These are phyloP conservation scores for Huntiella moniliformis DNA, from an alignment of 2,329 filamentous ascomycete species.

Conservation along the genomic window DNA sequence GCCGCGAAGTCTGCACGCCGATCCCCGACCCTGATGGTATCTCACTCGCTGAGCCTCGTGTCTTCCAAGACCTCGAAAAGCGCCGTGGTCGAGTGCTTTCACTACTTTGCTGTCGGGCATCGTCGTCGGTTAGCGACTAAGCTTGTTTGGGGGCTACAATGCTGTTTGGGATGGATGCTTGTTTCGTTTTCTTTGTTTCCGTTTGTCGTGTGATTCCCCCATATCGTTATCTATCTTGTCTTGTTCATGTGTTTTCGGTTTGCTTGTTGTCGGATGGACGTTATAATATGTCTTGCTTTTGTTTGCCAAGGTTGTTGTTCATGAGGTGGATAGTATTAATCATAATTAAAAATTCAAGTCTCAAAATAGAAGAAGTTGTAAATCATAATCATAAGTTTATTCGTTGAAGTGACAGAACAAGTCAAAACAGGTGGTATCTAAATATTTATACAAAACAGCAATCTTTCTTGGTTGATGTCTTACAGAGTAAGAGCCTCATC, in stretches of 20 bases:
- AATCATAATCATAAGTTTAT: too few relatives aligned
- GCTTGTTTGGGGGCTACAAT: not conserved
- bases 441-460: conserved; percentile 3
- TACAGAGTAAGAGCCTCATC: conserved; percentile 25
- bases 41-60: too few relatives aligned
- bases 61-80: not conserved
- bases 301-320: too few relatives aligned
- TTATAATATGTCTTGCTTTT: too few relatives aligned
- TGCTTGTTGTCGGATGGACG: not conserved
- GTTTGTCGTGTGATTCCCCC: conserved; percentile 3
- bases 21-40: too few relatives aligned
- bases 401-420: too few relatives aligned
- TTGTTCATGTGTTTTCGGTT: not conserved
- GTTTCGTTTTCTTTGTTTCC: conserved; percentile 6
- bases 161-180: not conserved
- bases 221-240: conserved; percentile 2
- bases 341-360: too few relatives aligned
- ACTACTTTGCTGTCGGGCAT: not conserved
- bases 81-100: not conserved
- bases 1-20: too few relatives aligned
- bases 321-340: too few relatives aligned
- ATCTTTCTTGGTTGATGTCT: not conserved
- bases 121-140: not conserved
- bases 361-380: too few relatives aligned
- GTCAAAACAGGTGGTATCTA: not conserved